Percentiles rank a stretch among this genome's conserved stretches.
Evolutionary conservation across 768 basidiomycete genomes (phyloP).

Genomic region (Suillus brevipes): DNA sequence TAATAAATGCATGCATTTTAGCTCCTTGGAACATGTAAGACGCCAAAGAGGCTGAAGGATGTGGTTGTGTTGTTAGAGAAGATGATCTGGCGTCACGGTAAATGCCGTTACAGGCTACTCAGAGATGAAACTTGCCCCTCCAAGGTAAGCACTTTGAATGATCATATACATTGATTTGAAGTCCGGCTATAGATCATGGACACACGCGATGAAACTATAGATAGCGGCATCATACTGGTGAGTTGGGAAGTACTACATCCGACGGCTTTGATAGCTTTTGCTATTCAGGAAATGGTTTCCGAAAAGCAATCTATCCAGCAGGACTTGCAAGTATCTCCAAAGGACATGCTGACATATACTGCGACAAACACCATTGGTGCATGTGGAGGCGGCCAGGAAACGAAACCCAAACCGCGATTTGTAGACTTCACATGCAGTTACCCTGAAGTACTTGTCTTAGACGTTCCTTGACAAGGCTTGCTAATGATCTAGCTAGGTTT

Average conservation of each 20-base stretch:
- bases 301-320: slow-evolving; percentile 55
- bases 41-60: slow-evolving; percentile 69
- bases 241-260: slow-evolving; percentile 7
- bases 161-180: background rate
- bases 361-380: slow-evolving; percentile 15
- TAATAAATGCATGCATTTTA: slow-evolving; percentile 12
- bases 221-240: slow-evolving; percentile 67
- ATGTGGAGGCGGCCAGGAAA: slow-evolving; percentile 45
- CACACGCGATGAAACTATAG: slow-evolving; percentile 44
- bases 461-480: background rate
- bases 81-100: slow-evolving; percentile 64
- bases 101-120: slow-evolving; percentile 69
- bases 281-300: slow-evolving; percentile 69
- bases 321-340: slow-evolving; percentile 49
- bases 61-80: slow-evolving; percentile 55
- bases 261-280: slow-evolving; percentile 6
- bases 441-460: slow-evolving; percentile 48
- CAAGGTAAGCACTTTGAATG: slow-evolving; percentile 49
- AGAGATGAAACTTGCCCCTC: slow-evolving; percentile 71
- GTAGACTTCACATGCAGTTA: slow-evolving; percentile 71
- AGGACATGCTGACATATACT: slow-evolving; percentile 38
- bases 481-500: slow-evolving; percentile 50
- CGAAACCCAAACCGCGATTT: slow-evolving; percentile 69
- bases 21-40: slow-evolving; percentile 54
- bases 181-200: slow-evolving; percentile 37